Evolutionary conservation across 2,329 filamentous ascomycete species (phyloP), one percentile per base, ranked within the genome.

Genomic region (Ilyonectria sp.): DNA sequence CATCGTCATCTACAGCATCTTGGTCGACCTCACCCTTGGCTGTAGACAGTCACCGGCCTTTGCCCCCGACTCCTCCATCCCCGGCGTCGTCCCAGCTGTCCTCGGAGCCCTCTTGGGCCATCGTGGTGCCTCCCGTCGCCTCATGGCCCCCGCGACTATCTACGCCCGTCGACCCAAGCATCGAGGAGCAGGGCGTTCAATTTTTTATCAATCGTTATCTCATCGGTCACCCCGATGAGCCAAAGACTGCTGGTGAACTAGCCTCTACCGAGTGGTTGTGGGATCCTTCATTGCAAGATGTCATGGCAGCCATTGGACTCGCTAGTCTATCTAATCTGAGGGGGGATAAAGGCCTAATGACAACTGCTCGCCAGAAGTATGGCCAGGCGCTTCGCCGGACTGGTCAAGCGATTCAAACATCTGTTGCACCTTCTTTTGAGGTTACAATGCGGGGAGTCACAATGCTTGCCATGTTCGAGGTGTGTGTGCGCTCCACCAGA

Each of bases 401-500:
- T 2, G 81, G 82, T 6, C 77, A 81, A 63, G 74, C 84, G 7
- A 79, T 88, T 64, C 73, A 75, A 61, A 73, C 80, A 37, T 71
- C 79, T 23, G 65, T 78, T 31, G 72, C 75, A 60, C 71, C 78
- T 40, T 78, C 79, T 59, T 72, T 85, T 23, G 79, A 85, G 52
- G 82, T 86, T 10, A 82, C 87, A 17, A 82, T 89, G 69, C 82
- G 85, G 31, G 79, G 85, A 8, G 86, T 90, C 33, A 81, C 91
- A 47, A 83, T 89, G 71, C 83, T 91, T 69, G 88, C 88, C 53
- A 82, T 90, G 76, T 91, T 89, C 68, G 89, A 91, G 83, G 89
- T 90, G 78, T 73, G 80, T 69, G 63, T 67, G 43, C 55, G 63
- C 44, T 55, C 40, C 67, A 63, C 58, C 15, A 7, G 15, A 6